These are phyloP conservation scores for Lunularia cruciata DNA, from an alignment of 225 moss, liverwort and hornwort genomes.

Conservation along the genomic window DNA sequence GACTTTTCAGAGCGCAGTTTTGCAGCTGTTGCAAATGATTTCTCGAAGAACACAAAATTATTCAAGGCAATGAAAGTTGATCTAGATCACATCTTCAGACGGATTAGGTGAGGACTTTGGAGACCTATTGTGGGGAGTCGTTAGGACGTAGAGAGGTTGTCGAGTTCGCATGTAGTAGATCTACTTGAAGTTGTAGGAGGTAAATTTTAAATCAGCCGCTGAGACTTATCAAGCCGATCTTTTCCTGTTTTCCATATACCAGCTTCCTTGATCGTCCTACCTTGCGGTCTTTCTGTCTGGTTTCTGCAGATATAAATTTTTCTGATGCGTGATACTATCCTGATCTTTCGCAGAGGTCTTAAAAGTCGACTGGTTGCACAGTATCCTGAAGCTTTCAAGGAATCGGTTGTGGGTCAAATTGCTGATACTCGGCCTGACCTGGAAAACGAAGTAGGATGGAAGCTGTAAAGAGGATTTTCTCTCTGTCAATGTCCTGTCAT, in stretches of 20 bases:
- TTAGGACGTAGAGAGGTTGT: too few species aligned
- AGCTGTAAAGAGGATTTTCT: too few species aligned
- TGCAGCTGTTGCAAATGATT: conserved; percentile 77
- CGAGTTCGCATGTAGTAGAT: too few species aligned
- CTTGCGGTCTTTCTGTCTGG: background rate
- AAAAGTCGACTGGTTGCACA: conserved; percentile 68
- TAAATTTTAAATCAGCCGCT: too few species aligned
- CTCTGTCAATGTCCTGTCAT: too few species aligned
- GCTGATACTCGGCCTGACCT: conserved; percentile 72
- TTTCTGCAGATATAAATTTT: too few species aligned
- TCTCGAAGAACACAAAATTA: conserved; percentile 79
- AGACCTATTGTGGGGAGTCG: too few species aligned
- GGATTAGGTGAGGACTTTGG: conserved; percentile 56
- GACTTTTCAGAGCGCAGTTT: conserved; percentile 95
- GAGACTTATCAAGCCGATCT: too few species aligned
- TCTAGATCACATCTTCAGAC: conserved; percentile 76
- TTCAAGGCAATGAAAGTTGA: conserved; percentile 78
- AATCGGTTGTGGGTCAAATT: conserved; percentile 41
- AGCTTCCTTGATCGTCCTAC: too few species aligned
- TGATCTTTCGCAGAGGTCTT: conserved; percentile 49
- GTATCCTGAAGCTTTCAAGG: conserved; percentile 76
- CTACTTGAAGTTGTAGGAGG: too few species aligned
- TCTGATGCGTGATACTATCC: background rate
- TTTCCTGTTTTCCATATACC: too few species aligned
- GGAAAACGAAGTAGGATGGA: conserved; percentile 46